These are phyloP conservation scores for Arthroderma uncinatum DNA, from an alignment of 2,329 filamentous ascomycete genomes.

Conservation along the genomic window DNA sequence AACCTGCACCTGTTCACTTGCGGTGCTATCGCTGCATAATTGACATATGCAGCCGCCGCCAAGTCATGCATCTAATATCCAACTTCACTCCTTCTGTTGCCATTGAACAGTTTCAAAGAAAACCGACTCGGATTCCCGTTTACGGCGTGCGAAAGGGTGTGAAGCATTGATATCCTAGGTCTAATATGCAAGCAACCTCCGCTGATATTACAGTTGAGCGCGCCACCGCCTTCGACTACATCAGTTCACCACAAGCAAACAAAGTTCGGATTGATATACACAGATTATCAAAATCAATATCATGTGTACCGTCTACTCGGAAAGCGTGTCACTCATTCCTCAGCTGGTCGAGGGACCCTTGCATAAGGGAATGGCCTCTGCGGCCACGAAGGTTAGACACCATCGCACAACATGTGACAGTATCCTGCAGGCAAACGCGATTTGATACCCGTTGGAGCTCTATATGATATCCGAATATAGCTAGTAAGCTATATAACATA, in stretches of 20 bases:
- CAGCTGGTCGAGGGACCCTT: not conserved
- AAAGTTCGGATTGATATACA: not conserved
- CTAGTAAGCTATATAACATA: not conserved
- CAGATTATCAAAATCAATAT: not conserved
- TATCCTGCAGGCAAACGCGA: not conserved
- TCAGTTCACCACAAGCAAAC: not conserved
- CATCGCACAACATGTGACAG: not conserved
- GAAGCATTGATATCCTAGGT: not conserved
- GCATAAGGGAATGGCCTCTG: not conserved
- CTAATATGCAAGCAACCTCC: not conserved
- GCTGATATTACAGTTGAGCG: not conserved
- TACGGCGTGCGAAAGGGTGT: not conserved
- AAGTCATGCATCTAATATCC: not conserved
- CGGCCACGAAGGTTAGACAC: not conserved
- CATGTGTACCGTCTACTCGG: not conserved
- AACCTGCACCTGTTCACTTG: not conserved
- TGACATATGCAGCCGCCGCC: not conserved
- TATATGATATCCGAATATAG: not conserved
- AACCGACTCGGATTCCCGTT: not conserved
- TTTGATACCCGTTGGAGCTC: not conserved
- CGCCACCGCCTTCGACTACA: not conserved
- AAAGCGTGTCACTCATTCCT: too few species aligned
- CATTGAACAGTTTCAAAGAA: not conserved
- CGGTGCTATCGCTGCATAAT: not conserved
- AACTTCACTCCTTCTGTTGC: not conserved